A percentile compares a stretch with the other conserved stretches of the same genome.
Evolutionary conservation across 2,329 filamentous ascomycete genomes (phyloP).

Genomic region (Pseudogymnoascus sp.): DNA sequence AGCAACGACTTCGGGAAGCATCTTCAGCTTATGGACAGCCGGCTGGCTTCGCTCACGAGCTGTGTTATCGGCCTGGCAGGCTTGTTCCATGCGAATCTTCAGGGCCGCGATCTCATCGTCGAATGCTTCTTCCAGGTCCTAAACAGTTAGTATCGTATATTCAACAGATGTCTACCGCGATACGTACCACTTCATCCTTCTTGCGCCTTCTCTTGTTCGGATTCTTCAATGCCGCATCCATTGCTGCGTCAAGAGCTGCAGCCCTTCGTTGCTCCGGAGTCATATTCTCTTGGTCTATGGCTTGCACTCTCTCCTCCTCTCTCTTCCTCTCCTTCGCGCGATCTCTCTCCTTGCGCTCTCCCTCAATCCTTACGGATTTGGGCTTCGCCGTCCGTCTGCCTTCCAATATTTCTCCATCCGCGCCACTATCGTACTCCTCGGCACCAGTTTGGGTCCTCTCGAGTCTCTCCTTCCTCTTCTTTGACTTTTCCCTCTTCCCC

Average conservation of each 20-base stretch:
- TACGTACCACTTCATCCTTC: conserved; percentile 77
- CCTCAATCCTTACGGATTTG: conserved; percentile 36
- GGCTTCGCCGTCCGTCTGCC: conserved; percentile 42
- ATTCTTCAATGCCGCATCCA: conserved; percentile 83
- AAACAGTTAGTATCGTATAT: conserved; percentile 17
- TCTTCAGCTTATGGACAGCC: conserved; percentile 85
- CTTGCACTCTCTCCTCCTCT: conserved; percentile 48
- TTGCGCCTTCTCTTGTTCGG: conserved; percentile 59
- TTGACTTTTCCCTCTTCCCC: conserved; percentile 57
- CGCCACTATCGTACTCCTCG: conserved; percentile 33
- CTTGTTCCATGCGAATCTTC: conserved; percentile 82
- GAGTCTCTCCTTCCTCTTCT: conserved; percentile 57
- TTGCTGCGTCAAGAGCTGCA: conserved; percentile 75
- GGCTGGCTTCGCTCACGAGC: conserved; percentile 73
- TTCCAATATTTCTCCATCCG: conserved; percentile 45
- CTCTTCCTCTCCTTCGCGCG: conserved; percentile 33
- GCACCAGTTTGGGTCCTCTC: conserved; percentile 46
- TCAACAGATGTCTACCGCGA: no score
- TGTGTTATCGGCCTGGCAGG: conserved; percentile 77
- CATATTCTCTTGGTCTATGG: conserved; percentile 69
- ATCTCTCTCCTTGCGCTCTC: conserved; percentile 27
- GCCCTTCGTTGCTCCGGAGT: conserved; percentile 79
- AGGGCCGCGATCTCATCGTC: conserved; percentile 85
- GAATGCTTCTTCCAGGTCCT: conserved; percentile 85
- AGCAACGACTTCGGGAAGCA: conserved; percentile 82